Evolutionary conservation across 2,329 filamentous ascomycete genomes (phyloP).

Genomic region (Xylaria sp.): DNA sequence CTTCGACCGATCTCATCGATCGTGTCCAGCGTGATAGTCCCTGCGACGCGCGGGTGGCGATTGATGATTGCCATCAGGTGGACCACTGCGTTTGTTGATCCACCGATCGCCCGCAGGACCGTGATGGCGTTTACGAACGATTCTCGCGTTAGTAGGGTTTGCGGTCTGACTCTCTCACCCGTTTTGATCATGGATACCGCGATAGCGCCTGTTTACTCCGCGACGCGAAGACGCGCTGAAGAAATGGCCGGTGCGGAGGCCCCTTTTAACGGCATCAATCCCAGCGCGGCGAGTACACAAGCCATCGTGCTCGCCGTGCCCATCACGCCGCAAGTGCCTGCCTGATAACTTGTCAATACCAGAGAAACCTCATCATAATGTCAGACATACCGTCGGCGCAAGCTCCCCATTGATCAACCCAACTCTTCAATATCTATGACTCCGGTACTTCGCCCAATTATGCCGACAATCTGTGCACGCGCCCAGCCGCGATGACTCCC

Average conservation of each 20-base stretch:
- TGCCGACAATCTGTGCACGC: constrained; percentile 71
- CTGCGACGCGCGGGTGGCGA: constrained; percentile 61
- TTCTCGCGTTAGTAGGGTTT: constrained; percentile 64
- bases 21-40: constrained; percentile 64
- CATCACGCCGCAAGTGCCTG: constrained; percentile 85
- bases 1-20: constrained; percentile 72
- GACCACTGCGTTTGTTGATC: constrained; percentile 78
- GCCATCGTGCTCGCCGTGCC: constrained; percentile 90
- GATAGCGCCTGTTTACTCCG: constrained; percentile 63
- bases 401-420: constrained; percentile 64
- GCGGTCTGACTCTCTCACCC: constrained; percentile 62
- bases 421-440: constrained; percentile 68
- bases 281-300: constrained; percentile 74
- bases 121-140: constrained; percentile 82
- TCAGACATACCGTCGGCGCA: constrained; percentile 55
- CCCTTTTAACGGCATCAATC: constrained; percentile 71
- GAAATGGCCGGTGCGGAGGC: constrained; percentile 75
- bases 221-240: constrained; percentile 74
- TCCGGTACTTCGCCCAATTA: constrained; percentile 65
- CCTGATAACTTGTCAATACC: constrained; percentile 32
- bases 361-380: no score
- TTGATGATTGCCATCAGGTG: constrained; percentile 82
- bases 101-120: constrained; percentile 79
- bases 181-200: constrained; percentile 62
- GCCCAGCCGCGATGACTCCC: constrained; percentile 61